Evolutionary conservation across 352 stramenopile species (phyloP).

Genomic region (Pythium periplocum): DNA sequence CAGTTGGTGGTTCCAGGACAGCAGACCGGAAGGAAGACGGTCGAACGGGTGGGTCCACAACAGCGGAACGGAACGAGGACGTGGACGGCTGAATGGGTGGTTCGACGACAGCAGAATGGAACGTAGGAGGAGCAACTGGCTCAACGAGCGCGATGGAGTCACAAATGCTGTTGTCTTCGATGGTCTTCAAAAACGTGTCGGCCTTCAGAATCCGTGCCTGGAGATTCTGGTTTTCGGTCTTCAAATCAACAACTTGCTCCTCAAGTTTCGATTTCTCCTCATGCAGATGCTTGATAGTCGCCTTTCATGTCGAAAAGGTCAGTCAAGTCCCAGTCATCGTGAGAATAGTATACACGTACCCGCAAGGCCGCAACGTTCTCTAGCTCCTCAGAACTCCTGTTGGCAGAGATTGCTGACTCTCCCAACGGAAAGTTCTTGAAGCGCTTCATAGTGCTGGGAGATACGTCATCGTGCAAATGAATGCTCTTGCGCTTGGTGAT

Average conservation of each 20-base stretch:
- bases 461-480: constrained; percentile 26
- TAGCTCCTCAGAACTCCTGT: too few species aligned
- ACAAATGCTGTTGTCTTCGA: too few species aligned
- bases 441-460: constrained; percentile 27
- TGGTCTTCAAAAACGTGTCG: constrained; percentile 16
- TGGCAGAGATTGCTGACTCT: neutral
- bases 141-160: too few species aligned
- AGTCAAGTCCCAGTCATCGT: too few species aligned
- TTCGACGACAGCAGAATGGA: too few species aligned
- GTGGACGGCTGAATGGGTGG: too few species aligned
- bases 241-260: constrained; percentile 20
- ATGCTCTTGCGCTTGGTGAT: constrained; percentile 36
- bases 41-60: too few species aligned
- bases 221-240: constrained; percentile 21
- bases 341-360: constrained; percentile 7
- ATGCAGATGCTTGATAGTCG: constrained; percentile 24
- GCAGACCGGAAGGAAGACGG: too few species aligned
- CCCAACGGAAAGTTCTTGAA: constrained; percentile 31
- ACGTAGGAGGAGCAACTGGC: too few species aligned
- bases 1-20: too few species aligned
- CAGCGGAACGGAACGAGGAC: too few species aligned
- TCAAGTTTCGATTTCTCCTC: constrained; percentile 25
- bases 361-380: constrained; percentile 3
- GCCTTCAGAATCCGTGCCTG: constrained; percentile 18
- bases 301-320: constrained; percentile 5